These are phyloP conservation scores for Ichthyophthirius multifiliis DNA, from an alignment of 169 alveolate genomes.

Conservation along the genomic window DNA sequence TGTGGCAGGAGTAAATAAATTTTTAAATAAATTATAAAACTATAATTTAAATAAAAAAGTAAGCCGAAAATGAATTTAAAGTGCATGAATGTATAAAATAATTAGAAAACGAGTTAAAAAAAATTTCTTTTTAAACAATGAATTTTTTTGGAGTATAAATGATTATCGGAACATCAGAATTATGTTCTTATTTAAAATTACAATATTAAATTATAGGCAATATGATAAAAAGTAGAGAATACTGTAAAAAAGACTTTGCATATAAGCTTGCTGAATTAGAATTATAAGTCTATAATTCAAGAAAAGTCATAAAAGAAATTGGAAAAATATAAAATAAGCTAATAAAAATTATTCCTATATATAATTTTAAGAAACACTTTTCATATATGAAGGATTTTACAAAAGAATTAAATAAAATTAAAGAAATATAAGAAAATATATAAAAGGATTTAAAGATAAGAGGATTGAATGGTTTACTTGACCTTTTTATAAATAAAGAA, in stretches of 20 bases:
- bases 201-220: not conserved
- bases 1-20: constrained; percentile 3
- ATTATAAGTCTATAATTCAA: not conserved
- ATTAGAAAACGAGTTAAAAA: not conserved
- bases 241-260: not conserved
- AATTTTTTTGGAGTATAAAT: not conserved
- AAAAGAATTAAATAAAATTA: not conserved
- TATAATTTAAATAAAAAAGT: not conserved
- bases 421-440: not conserved
- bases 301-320: not conserved
- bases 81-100: not conserved
- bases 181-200: not conserved
- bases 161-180: not conserved
- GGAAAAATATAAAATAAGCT: not conserved
- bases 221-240: not conserved
- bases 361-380: not conserved
- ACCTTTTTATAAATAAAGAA: not conserved
- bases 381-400: not conserved
- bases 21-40: not conserved
- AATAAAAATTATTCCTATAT: not conserved
- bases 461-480: not conserved
- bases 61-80: constrained; percentile 2
- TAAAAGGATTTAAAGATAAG: not conserved
- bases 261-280: not conserved
- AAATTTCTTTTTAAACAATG: not conserved